Evolutionary conservation across 176 grass and related monocot species (phyloP), one percentile per base, ranked within the genome.

Genomic region (Triticum monococcum): DNA sequence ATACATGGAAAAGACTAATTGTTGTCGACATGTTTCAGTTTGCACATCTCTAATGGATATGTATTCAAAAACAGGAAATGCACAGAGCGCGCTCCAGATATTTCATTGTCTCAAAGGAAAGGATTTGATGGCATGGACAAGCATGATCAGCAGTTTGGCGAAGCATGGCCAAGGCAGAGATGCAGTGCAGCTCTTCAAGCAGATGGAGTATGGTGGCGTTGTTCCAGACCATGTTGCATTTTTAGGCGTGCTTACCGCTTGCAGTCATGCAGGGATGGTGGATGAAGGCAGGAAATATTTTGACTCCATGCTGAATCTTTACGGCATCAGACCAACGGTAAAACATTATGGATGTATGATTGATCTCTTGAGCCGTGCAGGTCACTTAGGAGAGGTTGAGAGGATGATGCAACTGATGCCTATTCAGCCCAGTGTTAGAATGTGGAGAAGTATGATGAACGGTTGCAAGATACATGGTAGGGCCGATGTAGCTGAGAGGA

Each of bases 61-160:
- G 89, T 85, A 91, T 67, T 83, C 68, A 1, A 77, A 91, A 82
- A 81, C 38, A 6, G 89, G 85, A 52, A 57, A 91, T 48, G 63
- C 63, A 43, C 67, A 32, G 30, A 85, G 61, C 1, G 77, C 86
- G 28, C 76, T 81, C 13, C 77, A 72, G 62, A 41, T 91, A 65
- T 91, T 88, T 26, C 45, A 18, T 52, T 64, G 36, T 40, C 41
- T 91, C 23, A 3, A 84, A 12, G 28, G 48, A 16, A 81, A 73
- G 85, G 81, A 91, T 88, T 72, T 88, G 68, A 68, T 85, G 48
- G 81, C 81, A 14, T 91, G 89, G 86, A 88, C 85, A 12, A 85
- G 77, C 18, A 81, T 91, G 78, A 91, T 91, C 77, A 77, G 61
- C 25, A 70, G 86, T 25, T 62, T 85, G n/a, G 86, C 81, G 5